Evolutionary conservation across 495 filamentous ascomycete species (phyloP), one percentile per base, ranked within the genome.

Genomic region (Bathelium albidoporum): DNA sequence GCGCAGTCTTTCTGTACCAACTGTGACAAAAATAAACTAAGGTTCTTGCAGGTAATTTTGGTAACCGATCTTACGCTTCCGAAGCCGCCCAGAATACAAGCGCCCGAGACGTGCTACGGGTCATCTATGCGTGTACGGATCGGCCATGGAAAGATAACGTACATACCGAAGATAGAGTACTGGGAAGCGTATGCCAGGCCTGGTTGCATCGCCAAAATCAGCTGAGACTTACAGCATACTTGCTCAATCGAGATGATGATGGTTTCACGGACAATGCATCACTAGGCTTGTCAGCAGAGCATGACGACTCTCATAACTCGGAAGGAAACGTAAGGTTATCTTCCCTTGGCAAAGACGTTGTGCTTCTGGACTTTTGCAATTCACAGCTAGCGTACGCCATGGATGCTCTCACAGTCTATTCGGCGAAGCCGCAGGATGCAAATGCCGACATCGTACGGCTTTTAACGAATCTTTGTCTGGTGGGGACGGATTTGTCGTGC

Each of bases 171-270:
- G 52, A 67, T 59, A 20, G 43, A 59, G 43, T 67, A 41, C 12
- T 71, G 68, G 79, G 76, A 60, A 43, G 65, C 32, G 62, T 83
- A 26, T 77, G 67, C 11, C 78, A 80, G 68, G 69, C 73, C 0
- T 77, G 73, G 72, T 65, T 71, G 2, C 62, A 65, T 4, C 65
- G 60, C 44, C 58, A 49, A 10, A 39, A 67, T 20, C 61, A 76
- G 52, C 31, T 64, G 14, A 49, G 64, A n/a, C 65, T 80, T 5
- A 62, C 73, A 26, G 45, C 70, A 1, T 81, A 79, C 63, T 61
- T 81, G 26, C 68, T 80, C 7, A 55, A 29, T 29, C 5, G 11
- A 16, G 49, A 55, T 29, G 29, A 9, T 9, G 16, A 28, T 29
- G 9, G 20, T 29, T 29, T 29, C 10, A 24, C 0, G 5, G 20